These are phyloP conservation scores for Paraphaeosphaeria sporulosa DNA, from an alignment of 2,329 filamentous ascomycete species.

Conservation along the genomic window DNA sequence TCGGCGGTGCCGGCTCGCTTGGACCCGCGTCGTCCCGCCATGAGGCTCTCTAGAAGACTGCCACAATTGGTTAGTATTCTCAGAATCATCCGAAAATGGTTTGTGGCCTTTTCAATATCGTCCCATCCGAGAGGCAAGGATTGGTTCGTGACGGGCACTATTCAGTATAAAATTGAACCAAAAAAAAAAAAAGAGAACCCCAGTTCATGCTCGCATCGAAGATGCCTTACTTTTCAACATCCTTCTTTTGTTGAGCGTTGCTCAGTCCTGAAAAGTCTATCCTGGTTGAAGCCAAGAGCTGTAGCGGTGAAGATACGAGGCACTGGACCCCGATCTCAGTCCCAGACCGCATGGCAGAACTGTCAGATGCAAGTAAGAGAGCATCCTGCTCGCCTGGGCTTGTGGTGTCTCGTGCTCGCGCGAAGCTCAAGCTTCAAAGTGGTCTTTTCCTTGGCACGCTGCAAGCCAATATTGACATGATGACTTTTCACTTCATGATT, in stretches of 20 bases:
- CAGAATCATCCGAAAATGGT: neutral
- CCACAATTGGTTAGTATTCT: neutral
- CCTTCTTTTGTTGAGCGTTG: neutral
- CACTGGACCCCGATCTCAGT: neutral
- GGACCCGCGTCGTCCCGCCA: neutral
- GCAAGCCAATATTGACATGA: slow-evolving; percentile 1
- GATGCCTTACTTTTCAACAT: neutral
- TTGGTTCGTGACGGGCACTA: neutral
- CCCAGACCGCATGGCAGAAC: neutral
- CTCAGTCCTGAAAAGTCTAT: neutral
- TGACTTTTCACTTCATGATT: neutral
- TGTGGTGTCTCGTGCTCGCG: neutral
- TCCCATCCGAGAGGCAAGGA: neutral
- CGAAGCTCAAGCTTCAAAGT: neutral
- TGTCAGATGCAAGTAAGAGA: neutral
- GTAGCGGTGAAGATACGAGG: neutral
- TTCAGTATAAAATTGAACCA: neutral
- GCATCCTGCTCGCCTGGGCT: neutral
- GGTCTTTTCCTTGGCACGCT: slow-evolving; percentile 5
- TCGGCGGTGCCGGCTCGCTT: neutral
- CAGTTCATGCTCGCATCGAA: neutral
- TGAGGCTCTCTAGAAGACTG: neutral
- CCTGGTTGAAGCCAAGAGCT: neutral
- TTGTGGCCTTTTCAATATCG: neutral
- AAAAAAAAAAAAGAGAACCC: neutral